Percentiles rank a stretch among this genome's conserved stretches.
Evolutionary conservation across 805 yeast genomes (phyloP).

Genomic region (Millerago galiae): DNA sequence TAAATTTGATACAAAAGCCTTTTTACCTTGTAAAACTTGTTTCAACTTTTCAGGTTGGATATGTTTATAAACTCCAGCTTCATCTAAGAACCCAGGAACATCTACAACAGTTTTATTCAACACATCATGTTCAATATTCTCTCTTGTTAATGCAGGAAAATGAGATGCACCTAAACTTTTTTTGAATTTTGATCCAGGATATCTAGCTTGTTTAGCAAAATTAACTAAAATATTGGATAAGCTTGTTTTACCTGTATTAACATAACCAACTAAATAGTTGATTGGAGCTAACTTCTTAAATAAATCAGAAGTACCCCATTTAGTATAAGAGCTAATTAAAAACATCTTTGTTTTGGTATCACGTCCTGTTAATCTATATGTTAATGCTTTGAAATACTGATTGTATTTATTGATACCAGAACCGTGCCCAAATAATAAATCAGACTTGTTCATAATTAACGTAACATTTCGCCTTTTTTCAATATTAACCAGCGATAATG

Average conservation of each 20-base stretch:
- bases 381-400: slow-evolving; percentile 26
- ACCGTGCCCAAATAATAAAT: slow-evolving; percentile 33
- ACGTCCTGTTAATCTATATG: slow-evolving; percentile 28
- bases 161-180: slow-evolving; percentile 31
- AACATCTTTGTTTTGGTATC: slow-evolving; percentile 28
- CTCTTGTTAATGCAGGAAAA: slow-evolving; percentile 71
- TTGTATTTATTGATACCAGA: slow-evolving; percentile 26
- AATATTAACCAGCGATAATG: slow-evolving; percentile 33
- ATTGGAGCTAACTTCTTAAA: slow-evolving; percentile 29
- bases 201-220: slow-evolving; percentile 5
- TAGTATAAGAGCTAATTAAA: slow-evolving; percentile 42
- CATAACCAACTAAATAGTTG: slow-evolving; percentile 54
- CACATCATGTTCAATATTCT: slow-evolving; percentile 34
- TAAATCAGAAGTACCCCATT: slow-evolving; percentile 45
- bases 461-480: slow-evolving; percentile 20
- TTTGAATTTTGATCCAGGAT: slow-evolving; percentile 6
- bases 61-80: slow-evolving; percentile 21
- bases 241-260: slow-evolving; percentile 67
- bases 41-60: slow-evolving; percentile 26
- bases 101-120: slow-evolving; percentile 28
- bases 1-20: slow-evolving; percentile 25
- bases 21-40: slow-evolving; percentile 26
- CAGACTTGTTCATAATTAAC: slow-evolving; percentile 35
- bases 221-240: slow-evolving; percentile 43
- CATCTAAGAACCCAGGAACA: slow-evolving; percentile 33